Evolutionary conservation across 768 basidiomycete genomes (phyloP), one percentile per base, ranked within the genome.

Genomic region (Pleurotus djamor): DNA sequence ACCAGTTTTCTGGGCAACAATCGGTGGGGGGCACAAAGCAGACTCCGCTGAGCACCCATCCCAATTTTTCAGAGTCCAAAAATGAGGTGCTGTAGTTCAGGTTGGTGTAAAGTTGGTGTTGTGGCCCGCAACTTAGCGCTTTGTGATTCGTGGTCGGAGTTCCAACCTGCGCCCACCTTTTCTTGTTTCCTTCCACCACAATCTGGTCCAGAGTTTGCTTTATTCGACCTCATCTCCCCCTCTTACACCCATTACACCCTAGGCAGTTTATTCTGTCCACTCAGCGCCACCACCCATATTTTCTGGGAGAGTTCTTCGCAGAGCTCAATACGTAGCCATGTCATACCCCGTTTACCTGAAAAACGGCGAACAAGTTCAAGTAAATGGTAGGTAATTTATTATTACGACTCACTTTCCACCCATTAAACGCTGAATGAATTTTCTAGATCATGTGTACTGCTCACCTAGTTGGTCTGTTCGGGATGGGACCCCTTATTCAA

Each of bases 401-500:
- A 54, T 52, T 64, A 63, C 56, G 63, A 49, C 63, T 60, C 48
- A 34, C 64, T 38, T 59, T 59, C 28, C 28, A n/a, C 9, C 54
- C 56, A 64, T 35, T 49, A 49, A 28, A 60, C 48, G 45, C 63
- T 60, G 16, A 47, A 16, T 58, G 33, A 32, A 37, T 82, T 72
- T 69, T 59, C 45, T 66, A 97, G 96, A 98, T 74, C 95, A 98
- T 77, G 96, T 98, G 66, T 98, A 97, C 71, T 94, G 94, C 75
- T 94, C 96, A 35, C 91, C 94, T 34, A 90, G 87, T 61, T 98
- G 94, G 94, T 84, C 88, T 59, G 82, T 91, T 61, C 86, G 96
- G 61, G 95, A 97, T 70, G 93, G 94, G 67, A 94, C 94, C 61
- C 96, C 97, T 59, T 98, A 97, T 74, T 91, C 92, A 45, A 86